A percentile compares a stretch with the other conserved stretches of the same genome.
Evolutionary conservation across 1,139 yeast genomes (phyloP).

Genomic region (Suhomyces choctaworum): DNA sequence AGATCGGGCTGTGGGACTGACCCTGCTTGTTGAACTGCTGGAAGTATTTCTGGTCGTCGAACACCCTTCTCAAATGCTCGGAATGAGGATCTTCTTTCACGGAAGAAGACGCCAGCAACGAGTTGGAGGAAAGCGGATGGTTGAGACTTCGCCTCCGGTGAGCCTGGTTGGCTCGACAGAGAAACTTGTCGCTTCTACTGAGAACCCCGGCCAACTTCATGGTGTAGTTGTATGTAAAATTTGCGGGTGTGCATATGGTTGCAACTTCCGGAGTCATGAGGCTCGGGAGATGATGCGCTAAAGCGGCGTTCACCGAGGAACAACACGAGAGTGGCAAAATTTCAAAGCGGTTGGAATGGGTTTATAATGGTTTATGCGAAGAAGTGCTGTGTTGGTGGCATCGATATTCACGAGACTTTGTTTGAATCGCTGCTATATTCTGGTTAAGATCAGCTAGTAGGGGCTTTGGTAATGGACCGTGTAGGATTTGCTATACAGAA

Average conservation of each 20-base stretch:
- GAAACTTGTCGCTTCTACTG: constrained; percentile 9
- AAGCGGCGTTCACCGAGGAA: too few relatives aligned
- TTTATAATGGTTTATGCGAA: too few relatives aligned
- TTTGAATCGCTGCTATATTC: too few relatives aligned
- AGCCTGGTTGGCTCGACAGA: constrained; percentile 8
- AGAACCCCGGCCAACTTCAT: constrained; percentile 11
- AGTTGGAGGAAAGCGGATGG: not conserved
- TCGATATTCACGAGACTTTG: too few relatives aligned
- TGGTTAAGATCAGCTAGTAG: too few relatives aligned
- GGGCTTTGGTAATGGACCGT: too few relatives aligned
- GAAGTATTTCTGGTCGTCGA: constrained; percentile 49
- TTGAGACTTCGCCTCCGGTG: constrained; percentile 2
- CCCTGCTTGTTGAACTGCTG: constrained; percentile 30
- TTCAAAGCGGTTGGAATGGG: too few relatives aligned
- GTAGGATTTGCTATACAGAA: too few relatives aligned
- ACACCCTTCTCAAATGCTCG: constrained; percentile 33
- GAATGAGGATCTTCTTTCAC: constrained; percentile 8
- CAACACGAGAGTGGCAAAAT: too few relatives aligned
- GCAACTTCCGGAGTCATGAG: too few relatives aligned
- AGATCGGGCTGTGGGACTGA: constrained; percentile 14
- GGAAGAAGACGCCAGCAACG: not conserved
- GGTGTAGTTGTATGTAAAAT: constrained; percentile 3
- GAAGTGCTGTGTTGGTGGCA: too few relatives aligned
- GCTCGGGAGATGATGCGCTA: too few relatives aligned
- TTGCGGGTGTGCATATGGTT: constrained; percentile 6